Base-by-base conservation (phyloP, 169 alveolate species). In the Plasmodium gallinaceum region DNA sequence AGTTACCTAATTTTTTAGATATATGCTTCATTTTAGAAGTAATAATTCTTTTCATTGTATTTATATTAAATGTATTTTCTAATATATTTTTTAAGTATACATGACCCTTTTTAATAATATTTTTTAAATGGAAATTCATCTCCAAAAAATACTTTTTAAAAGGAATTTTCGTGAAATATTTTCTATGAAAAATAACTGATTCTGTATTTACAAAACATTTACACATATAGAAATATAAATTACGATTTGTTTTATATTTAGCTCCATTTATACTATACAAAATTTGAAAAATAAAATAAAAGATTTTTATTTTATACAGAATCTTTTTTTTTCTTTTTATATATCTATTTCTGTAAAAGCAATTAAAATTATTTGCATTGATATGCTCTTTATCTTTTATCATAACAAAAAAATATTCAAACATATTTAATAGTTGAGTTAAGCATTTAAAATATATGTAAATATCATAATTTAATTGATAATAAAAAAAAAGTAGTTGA, bases 281-380 rank as follows among this genome's bases (percentile, higher is more conserved):
- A n/a, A 78, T 18, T 32, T 46, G 58, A 26, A 78, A 51, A 57
- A 78, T 43, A 58, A 62, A 32, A 14, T 14, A 46, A 7, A 62
- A 46, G 16, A 16, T 48, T 51, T 78, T 64, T 5, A 78, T 12
- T 51, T 46, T 42, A 18, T 78, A 42, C 1, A 42, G 26, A 16
- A 76, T 2, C 7, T 65, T 10, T 51, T 57, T 78, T 42, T 65
- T 78, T 65, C 48, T 78, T 37, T 58, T 78, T 62, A 8, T 64
- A 57, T 78, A 78, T 43, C 51, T 78, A 65, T 78, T 78, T 43
- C 89, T 48, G 45, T 48, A 78, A 78, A 78, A 78, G 45, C 62
- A 62, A 18, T 48, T 64, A 66, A 78, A 78, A 68, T 65, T 26
- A 32, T 66, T 46, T 64, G 75, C 46, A 78, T 20, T n/a, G 16